These are phyloP conservation scores for Usnea hakonensis DNA, from an alignment of 495 filamentous ascomycete species.

Conservation along the genomic window DNA sequence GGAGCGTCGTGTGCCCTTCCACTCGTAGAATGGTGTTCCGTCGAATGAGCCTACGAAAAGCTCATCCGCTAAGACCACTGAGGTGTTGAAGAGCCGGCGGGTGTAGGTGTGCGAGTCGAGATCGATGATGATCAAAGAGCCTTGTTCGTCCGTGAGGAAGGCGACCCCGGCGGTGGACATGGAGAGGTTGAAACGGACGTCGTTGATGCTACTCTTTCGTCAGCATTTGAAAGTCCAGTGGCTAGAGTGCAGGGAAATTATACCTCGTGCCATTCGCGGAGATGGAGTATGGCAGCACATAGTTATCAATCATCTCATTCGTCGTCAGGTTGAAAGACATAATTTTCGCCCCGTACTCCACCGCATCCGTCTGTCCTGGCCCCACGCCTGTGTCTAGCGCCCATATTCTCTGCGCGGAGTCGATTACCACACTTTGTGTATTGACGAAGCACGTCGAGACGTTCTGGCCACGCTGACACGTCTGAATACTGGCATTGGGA, in stretches of 20 bases:
- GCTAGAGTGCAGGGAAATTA: background rate
- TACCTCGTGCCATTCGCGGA: conserved; percentile 1
- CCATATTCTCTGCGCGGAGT: background rate
- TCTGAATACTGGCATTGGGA: background rate
- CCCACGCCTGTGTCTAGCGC: background rate
- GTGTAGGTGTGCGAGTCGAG: background rate
- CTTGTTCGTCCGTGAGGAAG: conserved; percentile 3
- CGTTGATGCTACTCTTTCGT: background rate
- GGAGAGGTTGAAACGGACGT: conserved; percentile 6
- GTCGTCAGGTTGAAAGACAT: conserved; percentile 3
- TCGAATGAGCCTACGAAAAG: background rate
- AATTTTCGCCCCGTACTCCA: background rate
- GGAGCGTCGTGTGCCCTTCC: background rate
- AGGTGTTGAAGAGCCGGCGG: conserved; percentile 4
- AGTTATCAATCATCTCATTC: conserved; percentile 2
- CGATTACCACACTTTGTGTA: background rate
- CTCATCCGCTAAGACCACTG: background rate
- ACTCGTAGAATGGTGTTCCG: background rate
- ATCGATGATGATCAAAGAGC: background rate
- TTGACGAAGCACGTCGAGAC: conserved; percentile 5
- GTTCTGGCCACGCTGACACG: background rate
- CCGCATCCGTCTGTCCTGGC: background rate
- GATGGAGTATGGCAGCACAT: conserved; percentile 2
- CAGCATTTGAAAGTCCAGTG: background rate
- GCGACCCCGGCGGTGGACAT: conserved; percentile 1